Base-by-base conservation (phyloP, 73 alveolate species). In the Stentor coeruleus region DNA sequence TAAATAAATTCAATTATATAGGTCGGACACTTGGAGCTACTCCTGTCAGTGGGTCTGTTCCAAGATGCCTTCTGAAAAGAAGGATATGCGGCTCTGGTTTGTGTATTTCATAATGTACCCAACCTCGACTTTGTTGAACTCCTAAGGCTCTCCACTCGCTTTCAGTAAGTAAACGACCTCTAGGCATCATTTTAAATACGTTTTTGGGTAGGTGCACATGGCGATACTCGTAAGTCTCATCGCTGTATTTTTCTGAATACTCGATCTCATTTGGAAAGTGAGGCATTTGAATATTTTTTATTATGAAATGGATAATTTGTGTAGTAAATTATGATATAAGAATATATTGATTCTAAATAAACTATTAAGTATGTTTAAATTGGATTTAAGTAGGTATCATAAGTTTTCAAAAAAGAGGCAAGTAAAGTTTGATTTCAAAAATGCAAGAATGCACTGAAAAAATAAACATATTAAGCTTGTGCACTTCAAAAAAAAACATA, bases 121-220 rank as follows among this genome's bases (percentile, higher is more conserved):
- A 95, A 33, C 98, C 99, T 58, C 98, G 76, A 31, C 96, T 84
- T 84, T 94, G 98, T 85, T 95, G 94, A 26, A 96, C 97, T 41
- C 98, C 99, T 3, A 96, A 87, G 33, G 94, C 77, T 84, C 99
- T 92, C 99, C 99, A 96, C 87, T 95, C 99, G 59, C 88, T 86
- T 88, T 96, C 99, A 14, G 89, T 81, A 42, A 96, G 89, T 58
- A 95, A 88, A n/a, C n/a, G n/a, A n/a, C 91, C 93, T 83, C 74
- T 87, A 38, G 91, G 91, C 84, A 87, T 87, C 39, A 85, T 74
- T 72, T 87, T 87, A 81, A 75, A 87, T 11, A 87, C 77, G 57
- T 84, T 84, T 82, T 87, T 74, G 37, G 93, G 93, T 40, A 87
- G 77, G 58, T 77, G 81, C 14, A 87, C 93, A 83, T 87, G 84